Conservation (phyloP, 2,329 filamentous ascomycete species). For the Penicillium sp. region DNA sequence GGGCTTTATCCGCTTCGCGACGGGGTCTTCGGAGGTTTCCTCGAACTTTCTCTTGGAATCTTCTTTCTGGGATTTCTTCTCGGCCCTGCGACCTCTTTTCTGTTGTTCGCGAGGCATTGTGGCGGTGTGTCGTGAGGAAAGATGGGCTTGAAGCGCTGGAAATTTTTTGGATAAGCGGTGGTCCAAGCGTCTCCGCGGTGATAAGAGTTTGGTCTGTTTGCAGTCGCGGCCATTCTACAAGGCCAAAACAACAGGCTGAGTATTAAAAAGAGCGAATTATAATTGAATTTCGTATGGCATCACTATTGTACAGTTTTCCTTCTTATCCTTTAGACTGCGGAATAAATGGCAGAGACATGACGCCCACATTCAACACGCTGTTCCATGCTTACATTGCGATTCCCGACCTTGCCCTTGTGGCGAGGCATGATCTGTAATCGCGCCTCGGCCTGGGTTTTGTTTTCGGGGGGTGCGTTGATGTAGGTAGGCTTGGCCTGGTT, state of each 20-base stretch:
- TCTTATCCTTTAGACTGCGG: constrained; percentile 41
- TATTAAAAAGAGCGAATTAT: neutral
- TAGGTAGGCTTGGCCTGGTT: constrained; percentile 69
- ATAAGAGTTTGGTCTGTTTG: constrained; percentile 27
- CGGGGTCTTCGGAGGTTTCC: constrained; percentile 25
- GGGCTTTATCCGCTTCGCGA: constrained; percentile 35
- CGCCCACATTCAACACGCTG: constrained; percentile 82
- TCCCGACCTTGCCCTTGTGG: constrained; percentile 59
- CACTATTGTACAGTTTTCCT: constrained; percentile 13
- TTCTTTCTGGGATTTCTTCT: constrained; percentile 34
- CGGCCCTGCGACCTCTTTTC: constrained; percentile 40
- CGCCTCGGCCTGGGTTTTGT: constrained; percentile 55
- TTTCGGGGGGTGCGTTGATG: constrained; percentile 63
- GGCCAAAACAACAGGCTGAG: neutral
- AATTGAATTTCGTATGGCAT: constrained; percentile 11
- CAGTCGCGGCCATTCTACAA: constrained; percentile 10
- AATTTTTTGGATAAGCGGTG: constrained; percentile 33
- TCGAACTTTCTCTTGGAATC: constrained; percentile 33
- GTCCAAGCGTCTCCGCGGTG: constrained; percentile 26
- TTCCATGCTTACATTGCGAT: constrained; percentile 65
- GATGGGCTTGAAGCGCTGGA: constrained; percentile 12
- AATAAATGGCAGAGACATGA: constrained; percentile 75
- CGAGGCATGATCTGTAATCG: constrained; percentile 73
- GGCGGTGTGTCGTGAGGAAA: constrained; percentile 5
- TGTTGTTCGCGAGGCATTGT: constrained; percentile 42